Evolutionary conservation across 2,329 filamentous ascomycete genomes (phyloP), one percentile per base, ranked within the genome.

Genomic region (Dactylellina drechsleri): DNA sequence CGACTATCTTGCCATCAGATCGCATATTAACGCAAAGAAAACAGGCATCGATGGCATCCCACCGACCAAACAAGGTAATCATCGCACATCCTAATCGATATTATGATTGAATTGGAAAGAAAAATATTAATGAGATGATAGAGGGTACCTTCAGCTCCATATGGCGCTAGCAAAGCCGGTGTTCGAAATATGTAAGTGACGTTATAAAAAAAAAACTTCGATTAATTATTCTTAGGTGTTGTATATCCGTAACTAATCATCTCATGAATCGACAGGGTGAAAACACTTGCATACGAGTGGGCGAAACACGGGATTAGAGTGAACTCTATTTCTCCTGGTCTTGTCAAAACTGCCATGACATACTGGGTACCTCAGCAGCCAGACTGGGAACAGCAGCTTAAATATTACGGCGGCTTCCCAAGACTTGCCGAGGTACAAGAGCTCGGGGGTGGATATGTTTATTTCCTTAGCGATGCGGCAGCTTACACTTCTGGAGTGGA

Each of bases 331-430:
- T 88, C 85, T 45, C 91, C 91, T 0, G 91, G 91, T 0, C 93
- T 93, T 78, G 92, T 92, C 88, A 90, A 92, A 78, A 92, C 90
- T 0, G 86, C 91, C 12, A 81, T 93, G 56, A 93, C 70, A 36
- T 85, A 85, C 78, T 85, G 83, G 79, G 83, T 86, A 2, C 83
- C 84, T 18, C 81, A 82, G 58, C 82, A 84, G 58, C 82, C 83
- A 0, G 85, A 86, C 73, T 86, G 84, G 84, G 83, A 85, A 56
- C 79, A 84, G 73, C 85, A 86, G 80, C 82, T 86, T 77, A 83
- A 85, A 79, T 86, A 86, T 77, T 86, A 86, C 77, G 84, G 85
- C 7, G 85, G 85, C 0, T 85, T 87, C 81, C 84, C 84, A 2
- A 80, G 85, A 16, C 77, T 87, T 60, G 85, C 85, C 0, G 82